Base-by-base conservation (phyloP, 2,329 filamentous ascomycete genomes). In the Aspergillus novofumigatus region DNA sequence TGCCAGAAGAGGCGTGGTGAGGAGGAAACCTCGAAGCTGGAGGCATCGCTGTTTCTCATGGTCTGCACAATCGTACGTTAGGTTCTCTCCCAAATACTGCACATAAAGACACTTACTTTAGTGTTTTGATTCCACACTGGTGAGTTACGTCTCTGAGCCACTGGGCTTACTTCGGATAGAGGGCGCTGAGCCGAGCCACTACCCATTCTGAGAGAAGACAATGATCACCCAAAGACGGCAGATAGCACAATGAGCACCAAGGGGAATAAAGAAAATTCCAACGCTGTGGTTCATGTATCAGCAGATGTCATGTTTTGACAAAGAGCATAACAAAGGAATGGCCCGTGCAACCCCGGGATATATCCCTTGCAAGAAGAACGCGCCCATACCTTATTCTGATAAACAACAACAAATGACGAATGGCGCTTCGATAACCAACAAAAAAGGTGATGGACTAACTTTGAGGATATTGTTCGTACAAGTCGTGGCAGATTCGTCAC, bases 1-100 rank as follows among this genome's bases (percentile, higher is more conserved):
- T 96, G 91, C 94, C 94, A 97, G 78, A 97, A 97, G 57, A 91
- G 80, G 63, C 90, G 90, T 53, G 92, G 91, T 48, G 92, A 96
- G 49, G 87, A 82, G 60, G 78, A 51, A 26, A 48, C 57, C 9
- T 67, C 65, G 54, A 92, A 92, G 67, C 90, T 89, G 56, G 91
- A 93, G 10, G 88, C 89, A 71, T 93, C 90, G 69, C 83, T 86
- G 71, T 83, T 86, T 60, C 88, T 80, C 59, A 83, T 77, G 75
- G 86, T 83, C 78, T 92, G 89, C 84, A 89, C 72, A 52, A 65
- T 59, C 38, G 51, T 57, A 47, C 21, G 52, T 73, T 51, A 72
- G 69, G 23, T 41, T 21, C 6, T 23, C 14, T 8, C 14, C 20
- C 20, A 21, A 28, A 21, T 20, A 21, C 20, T 42, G 26, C 26